A percentile compares a stretch with the other conserved stretches of the same genome.
Evolutionary conservation across 306 rosid genomes (phyloP).

Genomic region (Quercus rubra): DNA sequence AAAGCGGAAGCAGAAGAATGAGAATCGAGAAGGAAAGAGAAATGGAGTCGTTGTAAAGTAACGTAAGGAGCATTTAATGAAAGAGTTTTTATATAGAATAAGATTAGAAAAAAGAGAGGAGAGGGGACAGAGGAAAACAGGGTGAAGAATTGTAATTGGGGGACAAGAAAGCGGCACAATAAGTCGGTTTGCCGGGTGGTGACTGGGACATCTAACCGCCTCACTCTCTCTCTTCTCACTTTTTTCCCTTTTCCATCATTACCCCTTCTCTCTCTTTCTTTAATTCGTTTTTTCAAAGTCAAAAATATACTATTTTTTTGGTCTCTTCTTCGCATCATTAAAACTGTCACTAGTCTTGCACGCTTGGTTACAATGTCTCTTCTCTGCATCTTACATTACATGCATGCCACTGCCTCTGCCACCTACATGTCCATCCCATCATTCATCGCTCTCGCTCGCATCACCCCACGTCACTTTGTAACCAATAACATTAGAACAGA

Average conservation of each 20-base stretch:
- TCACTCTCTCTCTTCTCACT: constrained; percentile 2
- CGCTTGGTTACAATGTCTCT: not conserved
- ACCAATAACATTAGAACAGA: too few relatives aligned
- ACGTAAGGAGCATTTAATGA: constrained; percentile 12
- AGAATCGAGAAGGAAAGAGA: not conserved
- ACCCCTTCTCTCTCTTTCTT: constrained; percentile 1
- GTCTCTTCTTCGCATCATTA: not conserved
- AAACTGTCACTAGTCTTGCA: not conserved
- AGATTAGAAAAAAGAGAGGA: constrained; percentile 3
- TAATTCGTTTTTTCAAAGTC: not conserved
- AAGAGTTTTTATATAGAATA: not conserved
- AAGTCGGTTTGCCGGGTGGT: constrained; percentile 59
- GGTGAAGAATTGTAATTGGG: constrained; percentile 32
- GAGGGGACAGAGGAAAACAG: constrained; percentile 45
- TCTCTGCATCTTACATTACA: not conserved
- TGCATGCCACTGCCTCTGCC: constrained; percentile 6
- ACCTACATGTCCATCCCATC: not conserved
- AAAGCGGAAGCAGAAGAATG: too few relatives aligned
- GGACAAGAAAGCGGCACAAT: constrained; percentile 72
- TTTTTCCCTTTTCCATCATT: constrained; percentile 35
- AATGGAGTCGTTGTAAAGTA: not conserved
- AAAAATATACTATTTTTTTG: not conserved
- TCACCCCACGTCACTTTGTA: constrained; percentile 17
- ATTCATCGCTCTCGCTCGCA: not conserved
- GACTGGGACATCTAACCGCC: constrained; percentile 35